A percentile compares a stretch with the other conserved stretches of the same genome.
These are phyloP conservation scores for Thinopyrum elongatum DNA, from an alignment of 176 grass and related monocot species.

Conservation along the genomic window DNA sequence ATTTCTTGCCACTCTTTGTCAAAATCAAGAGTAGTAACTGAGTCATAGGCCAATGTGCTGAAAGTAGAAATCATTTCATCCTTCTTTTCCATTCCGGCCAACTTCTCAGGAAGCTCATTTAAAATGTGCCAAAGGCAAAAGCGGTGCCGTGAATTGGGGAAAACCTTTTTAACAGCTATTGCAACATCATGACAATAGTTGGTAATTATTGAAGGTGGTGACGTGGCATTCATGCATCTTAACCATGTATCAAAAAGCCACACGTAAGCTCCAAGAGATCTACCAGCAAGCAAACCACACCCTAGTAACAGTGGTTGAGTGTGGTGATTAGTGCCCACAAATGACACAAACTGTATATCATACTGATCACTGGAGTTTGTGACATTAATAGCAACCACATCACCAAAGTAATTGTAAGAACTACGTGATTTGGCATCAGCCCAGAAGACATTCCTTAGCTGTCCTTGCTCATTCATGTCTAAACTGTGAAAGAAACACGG, in stretches of 20 bases:
- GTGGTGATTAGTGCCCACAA: conserved; percentile 70
- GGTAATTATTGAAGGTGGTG: conserved; percentile 77
- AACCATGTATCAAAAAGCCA: conserved; percentile 82
- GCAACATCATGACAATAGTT: conserved; percentile 61
- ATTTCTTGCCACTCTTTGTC: conserved; percentile 80
- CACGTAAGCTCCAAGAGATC: conserved; percentile 58
- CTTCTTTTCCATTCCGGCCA: conserved; percentile 51
- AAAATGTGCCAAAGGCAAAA: conserved; percentile 80
- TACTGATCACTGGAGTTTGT: conserved; percentile 62
- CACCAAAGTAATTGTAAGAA: conserved; percentile 70
- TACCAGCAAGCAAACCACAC: conserved; percentile 67
- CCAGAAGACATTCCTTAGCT: conserved; percentile 82
- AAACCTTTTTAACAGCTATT: conserved; percentile 67
- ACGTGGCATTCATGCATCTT: conserved; percentile 68
- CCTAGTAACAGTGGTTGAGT: conserved; percentile 64
- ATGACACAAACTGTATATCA: conserved; percentile 68
- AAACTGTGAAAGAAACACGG: conserved; percentile 74
- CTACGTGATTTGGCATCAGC: conserved; percentile 72
- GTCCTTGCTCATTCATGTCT: conserved; percentile 85
- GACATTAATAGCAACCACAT: conserved; percentile 71
- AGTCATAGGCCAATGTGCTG: conserved; percentile 59
- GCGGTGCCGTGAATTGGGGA: conserved; percentile 57
- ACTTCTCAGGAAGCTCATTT: conserved; percentile 62
- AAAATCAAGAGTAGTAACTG: conserved; percentile 60
- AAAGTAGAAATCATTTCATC: conserved; percentile 57